These are phyloP conservation scores for Erodium texanum DNA, from an alignment of 441 rosid genomes.

Conservation along the genomic window DNA sequence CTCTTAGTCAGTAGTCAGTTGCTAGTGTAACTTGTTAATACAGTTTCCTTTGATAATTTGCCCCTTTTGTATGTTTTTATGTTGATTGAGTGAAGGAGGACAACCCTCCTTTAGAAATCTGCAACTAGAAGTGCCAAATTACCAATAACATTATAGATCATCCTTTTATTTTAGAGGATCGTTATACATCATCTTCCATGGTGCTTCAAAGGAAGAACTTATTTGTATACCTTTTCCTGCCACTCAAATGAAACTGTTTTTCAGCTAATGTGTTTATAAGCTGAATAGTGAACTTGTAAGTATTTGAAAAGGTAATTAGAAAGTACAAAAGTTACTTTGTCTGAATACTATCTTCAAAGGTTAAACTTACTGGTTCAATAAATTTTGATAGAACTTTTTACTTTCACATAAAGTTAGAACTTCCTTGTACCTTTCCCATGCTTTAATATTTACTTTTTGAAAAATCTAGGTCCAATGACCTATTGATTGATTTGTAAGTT, in stretches of 20 bases:
- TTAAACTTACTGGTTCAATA: not conserved
- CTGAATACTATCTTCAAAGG: not conserved
- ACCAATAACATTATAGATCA: not conserved
- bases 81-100: constrained; percentile 1
- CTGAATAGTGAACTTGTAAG: too few species aligned
- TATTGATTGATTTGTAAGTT: not conserved
- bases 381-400: not conserved
- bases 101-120: not conserved
- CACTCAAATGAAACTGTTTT: constrained; percentile 5
- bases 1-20: constrained; percentile 5
- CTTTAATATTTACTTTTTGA: not conserved
- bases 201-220: not conserved
- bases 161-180: not conserved
- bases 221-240: not conserved
- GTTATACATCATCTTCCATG: not conserved
- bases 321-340: not conserved
- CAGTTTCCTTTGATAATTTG: not conserved
- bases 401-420: not conserved
- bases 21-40: not conserved
- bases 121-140: not conserved
- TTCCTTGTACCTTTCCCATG: not conserved
- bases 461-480: too few species aligned
- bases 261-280: not conserved
- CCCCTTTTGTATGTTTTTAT: not conserved
- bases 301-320: not conserved